Conservation (phyloP, 345 rosid species). For the Eutrema japonicum region DNA sequence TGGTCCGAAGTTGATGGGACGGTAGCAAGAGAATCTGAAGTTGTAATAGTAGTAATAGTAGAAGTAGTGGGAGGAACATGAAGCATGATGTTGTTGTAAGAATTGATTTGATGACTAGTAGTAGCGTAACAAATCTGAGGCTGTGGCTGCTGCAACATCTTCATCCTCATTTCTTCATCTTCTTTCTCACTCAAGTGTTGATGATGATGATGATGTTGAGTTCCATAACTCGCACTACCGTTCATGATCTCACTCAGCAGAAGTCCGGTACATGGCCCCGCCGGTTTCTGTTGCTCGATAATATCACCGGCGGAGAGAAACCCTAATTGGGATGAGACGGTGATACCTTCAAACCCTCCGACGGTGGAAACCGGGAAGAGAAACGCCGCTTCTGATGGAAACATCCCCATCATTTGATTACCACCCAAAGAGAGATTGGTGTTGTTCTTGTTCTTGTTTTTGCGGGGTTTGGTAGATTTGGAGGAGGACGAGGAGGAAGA, state of each 20-base stretch:
- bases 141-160: slow-evolving; percentile 48
- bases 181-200: slow-evolving; percentile 44
- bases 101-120: slow-evolving; percentile 27
- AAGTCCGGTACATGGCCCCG: slow-evolving; percentile 63
- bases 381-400: slow-evolving; percentile 53
- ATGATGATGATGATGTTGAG: slow-evolving; percentile 33
- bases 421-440: slow-evolving; percentile 43
- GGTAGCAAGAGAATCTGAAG: slow-evolving; percentile 41
- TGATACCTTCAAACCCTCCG: slow-evolving; percentile 43
- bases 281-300: slow-evolving; percentile 37
- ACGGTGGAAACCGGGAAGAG: slow-evolving; percentile 52
- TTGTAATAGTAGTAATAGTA: slow-evolving; percentile 29
- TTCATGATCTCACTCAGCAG: slow-evolving; percentile 60
- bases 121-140: slow-evolving; percentile 38
- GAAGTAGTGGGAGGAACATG: slow-evolving; percentile 40
- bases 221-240: slow-evolving; percentile 41
- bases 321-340: slow-evolving; percentile 43
- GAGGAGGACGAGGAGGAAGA: slow-evolving; percentile 75
- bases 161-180: slow-evolving; percentile 49
- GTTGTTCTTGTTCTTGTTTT: slow-evolving; percentile 46
- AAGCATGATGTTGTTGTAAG: slow-evolving; percentile 45
- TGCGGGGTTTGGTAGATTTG: slow-evolving; percentile 58
- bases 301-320: slow-evolving; percentile 42
- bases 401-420: slow-evolving; percentile 48
- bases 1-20: slow-evolving; percentile 49